A percentile compares a stretch with the other conserved stretches of the same genome.
Evolutionary conservation across 1,284 basidiomycete species (phyloP).

Genomic region (Austroboletus olivaceoglutinosus): DNA sequence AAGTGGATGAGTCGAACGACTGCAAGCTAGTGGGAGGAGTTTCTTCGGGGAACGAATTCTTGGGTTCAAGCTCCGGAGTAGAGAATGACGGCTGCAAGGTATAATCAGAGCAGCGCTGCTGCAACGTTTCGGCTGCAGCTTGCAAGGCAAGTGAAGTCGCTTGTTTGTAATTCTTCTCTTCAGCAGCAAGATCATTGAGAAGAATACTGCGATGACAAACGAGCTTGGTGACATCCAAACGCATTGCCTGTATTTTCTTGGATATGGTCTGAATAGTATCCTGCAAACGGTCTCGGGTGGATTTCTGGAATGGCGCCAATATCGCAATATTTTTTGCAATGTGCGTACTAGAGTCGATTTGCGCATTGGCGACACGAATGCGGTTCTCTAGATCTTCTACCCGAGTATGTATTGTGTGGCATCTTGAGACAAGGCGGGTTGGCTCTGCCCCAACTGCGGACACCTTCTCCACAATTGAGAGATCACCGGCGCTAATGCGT

Average conservation of each 20-base stretch:
- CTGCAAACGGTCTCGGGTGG: conserved; percentile 76
- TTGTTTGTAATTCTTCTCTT: conserved; percentile 65
- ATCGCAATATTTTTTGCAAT: conserved; percentile 81
- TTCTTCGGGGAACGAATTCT: conserved; percentile 20
- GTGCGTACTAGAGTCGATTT: conserved; percentile 72
- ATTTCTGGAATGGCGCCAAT: conserved; percentile 82
- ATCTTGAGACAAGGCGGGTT: conserved; percentile 36
- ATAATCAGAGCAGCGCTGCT: conserved; percentile 38
- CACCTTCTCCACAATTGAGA: conserved; percentile 6
- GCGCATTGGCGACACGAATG: conserved; percentile 55
- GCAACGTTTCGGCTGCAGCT: conserved; percentile 67
- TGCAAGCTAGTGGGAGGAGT: conserved; percentile 30
- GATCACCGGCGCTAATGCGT: conserved; percentile 25
- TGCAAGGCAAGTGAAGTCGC: conserved; percentile 71
- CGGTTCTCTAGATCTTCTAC: conserved; percentile 62
- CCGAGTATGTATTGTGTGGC: conserved; percentile 59
- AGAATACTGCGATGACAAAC: conserved; percentile 76
- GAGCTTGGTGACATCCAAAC: conserved; percentile 74
- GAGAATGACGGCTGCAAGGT: conserved; percentile 41
- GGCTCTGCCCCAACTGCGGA: conserved; percentile 5
- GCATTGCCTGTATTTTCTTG: conserved; percentile 61
- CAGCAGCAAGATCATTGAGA: conserved; percentile 68
- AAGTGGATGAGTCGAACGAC: conserved; percentile 47
- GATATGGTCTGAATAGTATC: conserved; percentile 63
- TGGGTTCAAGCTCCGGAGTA: conserved; percentile 36